Percentiles rank a stretch among this genome's conserved stretches.
phyloP scores from a whole-genome alignment of 2,329 filamentous ascomycete genomes.

The Claviceps humidiphila region DNA sequence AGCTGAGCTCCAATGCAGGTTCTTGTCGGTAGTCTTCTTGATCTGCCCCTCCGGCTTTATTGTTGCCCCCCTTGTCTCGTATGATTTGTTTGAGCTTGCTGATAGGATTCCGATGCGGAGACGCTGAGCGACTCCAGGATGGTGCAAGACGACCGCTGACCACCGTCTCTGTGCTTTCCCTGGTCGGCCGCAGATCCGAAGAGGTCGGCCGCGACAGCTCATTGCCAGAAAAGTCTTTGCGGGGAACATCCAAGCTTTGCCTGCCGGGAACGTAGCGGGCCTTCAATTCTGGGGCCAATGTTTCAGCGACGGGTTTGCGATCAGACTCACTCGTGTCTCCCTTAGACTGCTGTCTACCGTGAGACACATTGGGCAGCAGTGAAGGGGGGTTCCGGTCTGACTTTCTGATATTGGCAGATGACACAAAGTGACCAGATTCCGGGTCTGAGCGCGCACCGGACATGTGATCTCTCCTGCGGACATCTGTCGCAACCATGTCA shows the following conservation, averaged over 20 bases:
- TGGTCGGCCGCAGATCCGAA: constrained; percentile 34
- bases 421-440: constrained; percentile 18
- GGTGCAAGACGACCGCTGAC: constrained; percentile 52
- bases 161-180: constrained; percentile 39
- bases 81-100: constrained; percentile 42
- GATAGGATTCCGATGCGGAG: constrained; percentile 48
- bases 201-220: constrained; percentile 37
- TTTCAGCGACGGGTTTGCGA: constrained; percentile 14
- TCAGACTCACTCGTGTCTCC: constrained; percentile 29
- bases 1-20: constrained; percentile 15
- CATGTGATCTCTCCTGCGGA: constrained; percentile 25
- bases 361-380: constrained; percentile 17
- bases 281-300: constrained; percentile 11
- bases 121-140: constrained; percentile 46
- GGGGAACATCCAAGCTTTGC: constrained; percentile 34
- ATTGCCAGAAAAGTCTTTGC: constrained; percentile 27
- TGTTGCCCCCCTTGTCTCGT: constrained; percentile 33
- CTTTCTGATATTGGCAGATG: constrained; percentile 16
- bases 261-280: constrained; percentile 19
- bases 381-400: constrained; percentile 17
- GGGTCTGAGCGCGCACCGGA: constrained; percentile 17
- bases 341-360: constrained; percentile 24
- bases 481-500: constrained; percentile 45
- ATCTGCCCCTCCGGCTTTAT: constrained; percentile 23
- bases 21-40: constrained; percentile 18